phyloP scores from a whole-genome alignment of 2,329 filamentous ascomycete species.

The Dryadomyces quercivorus region DNA sequence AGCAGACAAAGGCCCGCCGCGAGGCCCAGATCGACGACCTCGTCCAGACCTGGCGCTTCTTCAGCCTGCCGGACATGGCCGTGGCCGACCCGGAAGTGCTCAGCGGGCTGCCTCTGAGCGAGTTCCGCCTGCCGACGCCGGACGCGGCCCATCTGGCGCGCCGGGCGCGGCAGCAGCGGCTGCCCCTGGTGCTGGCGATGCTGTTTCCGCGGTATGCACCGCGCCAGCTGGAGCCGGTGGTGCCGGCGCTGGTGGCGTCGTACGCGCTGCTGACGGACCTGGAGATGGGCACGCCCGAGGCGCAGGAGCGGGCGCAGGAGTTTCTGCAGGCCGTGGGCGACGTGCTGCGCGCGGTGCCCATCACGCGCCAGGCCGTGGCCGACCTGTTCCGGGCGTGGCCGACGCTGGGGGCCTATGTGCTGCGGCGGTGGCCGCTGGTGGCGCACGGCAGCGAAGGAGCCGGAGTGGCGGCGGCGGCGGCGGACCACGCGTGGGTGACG shows the following conservation, averaged over 20 bases:
- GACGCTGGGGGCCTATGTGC: constrained; percentile 13
- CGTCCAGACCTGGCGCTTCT: constrained; percentile 27
- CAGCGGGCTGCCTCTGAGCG: background rate
- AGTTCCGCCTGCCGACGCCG: constrained; percentile 9
- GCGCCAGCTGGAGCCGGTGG: constrained; percentile 15
- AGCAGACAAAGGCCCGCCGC: constrained; percentile 1
- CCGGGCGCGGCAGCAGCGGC: constrained; percentile 9
- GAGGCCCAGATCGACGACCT: constrained; percentile 25
- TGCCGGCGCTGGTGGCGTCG: constrained; percentile 24
- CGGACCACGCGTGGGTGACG: background rate
- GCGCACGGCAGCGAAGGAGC: background rate
- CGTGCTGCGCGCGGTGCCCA: constrained; percentile 9
- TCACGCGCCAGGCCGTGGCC: constrained; percentile 9
- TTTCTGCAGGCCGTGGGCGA: constrained; percentile 15
- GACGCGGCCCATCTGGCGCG: constrained; percentile 6
- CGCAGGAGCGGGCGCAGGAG: constrained; percentile 13
- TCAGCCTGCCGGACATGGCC: constrained; percentile 20
- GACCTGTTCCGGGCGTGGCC: constrained; percentile 13
- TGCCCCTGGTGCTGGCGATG: constrained; percentile 18
- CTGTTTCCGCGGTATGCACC: constrained; percentile 23
- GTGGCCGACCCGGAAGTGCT: constrained; percentile 6
- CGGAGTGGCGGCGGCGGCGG: background rate
- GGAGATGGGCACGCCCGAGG: constrained; percentile 10
- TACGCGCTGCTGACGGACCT: constrained; percentile 25
- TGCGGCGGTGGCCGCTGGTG: constrained; percentile 7